Evolutionary conservation across 352 stramenopile genomes (phyloP), one percentile per base, ranked within the genome.

Genomic region (Phytophthora litchii): DNA sequence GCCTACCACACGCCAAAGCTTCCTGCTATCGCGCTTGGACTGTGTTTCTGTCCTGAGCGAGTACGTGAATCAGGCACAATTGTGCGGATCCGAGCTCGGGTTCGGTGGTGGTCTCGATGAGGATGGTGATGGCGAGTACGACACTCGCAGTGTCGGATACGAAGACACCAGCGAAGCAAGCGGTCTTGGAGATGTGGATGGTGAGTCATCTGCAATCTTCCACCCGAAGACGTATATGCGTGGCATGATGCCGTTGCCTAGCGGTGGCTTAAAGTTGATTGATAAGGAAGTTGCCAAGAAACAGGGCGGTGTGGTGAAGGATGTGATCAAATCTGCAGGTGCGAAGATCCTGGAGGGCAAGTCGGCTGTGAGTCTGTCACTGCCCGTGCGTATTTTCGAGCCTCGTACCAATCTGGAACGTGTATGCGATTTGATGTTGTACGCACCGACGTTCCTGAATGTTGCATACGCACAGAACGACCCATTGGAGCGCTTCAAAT

Each of bases 211-310:
- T 1, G 44, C 48, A 6, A 74, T 76, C 31, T 92, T 92, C 65
- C 83, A 94, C 57, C 83, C 83, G 6, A 88, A 84, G 52, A 65
- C 77, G 27, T 94, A 92, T 66, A 89, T 94, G 74, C 83, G 81
- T 35, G 78, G 80, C 20, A 92, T 94, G 83, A 74, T 86, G 64
- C 80, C 80, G 31, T 55, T 92, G 19, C 80, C 83, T 3, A 87
- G 78, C 4, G 86, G 86, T 49, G 86, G 83, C 0, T 51, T 94
- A 6, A 94, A 94, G 59, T 60, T 94, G 1, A 83, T 89, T 43
- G 86, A 94, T 58, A 94, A 94, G 64, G 83, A 94, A 40, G 67
- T 92, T 21, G 83, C 82, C 3, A 94, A 92, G 64, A 94, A 94
- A 63, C 86, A 94, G 47, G 71, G 83, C 53, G 86, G 86, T 8